Percentiles rank a stretch among this genome's conserved stretches.
phyloP scores from a whole-genome alignment of 306 rosid species.

The Rubus idaeus region DNA sequence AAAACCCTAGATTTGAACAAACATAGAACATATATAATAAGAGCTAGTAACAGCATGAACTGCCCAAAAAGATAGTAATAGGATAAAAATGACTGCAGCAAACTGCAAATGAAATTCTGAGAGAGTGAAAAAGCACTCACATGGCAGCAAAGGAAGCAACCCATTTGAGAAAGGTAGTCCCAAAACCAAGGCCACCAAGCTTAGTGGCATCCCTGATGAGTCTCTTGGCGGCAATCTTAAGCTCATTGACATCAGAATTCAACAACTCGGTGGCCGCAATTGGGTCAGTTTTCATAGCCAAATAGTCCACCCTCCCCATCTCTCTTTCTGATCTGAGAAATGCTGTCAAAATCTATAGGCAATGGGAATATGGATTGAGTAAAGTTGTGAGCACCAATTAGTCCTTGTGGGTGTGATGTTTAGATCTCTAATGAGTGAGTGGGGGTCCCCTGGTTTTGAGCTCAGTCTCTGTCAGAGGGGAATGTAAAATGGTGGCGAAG shows the following conservation, averaged over 20 bases:
- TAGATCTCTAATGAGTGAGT: background rate
- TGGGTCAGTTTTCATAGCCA: constrained; percentile 48
- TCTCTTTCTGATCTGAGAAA: constrained; percentile 4
- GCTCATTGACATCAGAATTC: constrained; percentile 47
- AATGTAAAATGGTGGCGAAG: constrained; percentile 19
- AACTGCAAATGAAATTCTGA: background rate
- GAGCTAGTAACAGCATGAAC: background rate
- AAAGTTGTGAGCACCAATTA: background rate
- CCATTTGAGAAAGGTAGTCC: constrained; percentile 55
- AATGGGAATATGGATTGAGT: background rate
- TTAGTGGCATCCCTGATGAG: constrained; percentile 42
- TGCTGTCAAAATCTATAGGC: background rate
- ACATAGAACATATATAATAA: background rate
- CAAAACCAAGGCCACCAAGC: constrained; percentile 49
- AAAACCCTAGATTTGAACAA: background rate
- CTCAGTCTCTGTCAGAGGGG: background rate
- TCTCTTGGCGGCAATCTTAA: constrained; percentile 43
- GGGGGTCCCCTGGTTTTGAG: constrained; percentile 4
- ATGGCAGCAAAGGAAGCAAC: constrained; percentile 61
- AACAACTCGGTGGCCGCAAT: constrained; percentile 30
- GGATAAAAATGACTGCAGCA: background rate
- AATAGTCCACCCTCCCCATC: constrained; percentile 48
- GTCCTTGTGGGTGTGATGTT: background rate
- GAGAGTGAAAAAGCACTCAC: constrained; percentile 26
- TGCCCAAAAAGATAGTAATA: background rate